Base-by-base conservation (phyloP, 2,329 filamentous ascomycete species). In the Venturia carpophila region DNA sequence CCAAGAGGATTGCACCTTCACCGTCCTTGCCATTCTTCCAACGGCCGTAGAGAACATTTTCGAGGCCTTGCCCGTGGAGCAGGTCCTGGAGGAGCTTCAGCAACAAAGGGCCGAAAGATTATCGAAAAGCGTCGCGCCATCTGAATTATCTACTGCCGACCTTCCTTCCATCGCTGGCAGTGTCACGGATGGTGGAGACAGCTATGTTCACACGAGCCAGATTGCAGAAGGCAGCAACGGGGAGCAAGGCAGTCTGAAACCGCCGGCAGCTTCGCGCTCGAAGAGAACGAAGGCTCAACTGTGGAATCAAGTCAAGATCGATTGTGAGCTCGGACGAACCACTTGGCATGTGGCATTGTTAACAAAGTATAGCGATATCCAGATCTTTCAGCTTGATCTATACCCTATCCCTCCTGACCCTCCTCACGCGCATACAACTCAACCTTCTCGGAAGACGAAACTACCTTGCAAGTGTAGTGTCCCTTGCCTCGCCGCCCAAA, bases 1-100 rank as follows among this genome's bases (percentile, higher is more conserved):
- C 76, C 94, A 99, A 75, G 93, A 96, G 75, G 94, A 99, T 77
- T 99, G 94, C 78, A 97, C 93, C 60, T 97, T 95, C 75, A 99
- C 94, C 45, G 92, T 97, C 56, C 87, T 97, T n/a, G 94, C 93
- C 39, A 86, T 99, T 65, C 83, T 99, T 11, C 94, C 94, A 5
- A 96, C 93, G 42, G 90, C 92, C 7, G 92, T 92, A 30, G 87
- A 94, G 69, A 93, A 95, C 74, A 89, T 99, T 71, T 81, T 97
- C 71, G 87, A 91, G 70, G 87, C 89, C 41, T 85, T 97, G 71
- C 91, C 95, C 64, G 96, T 96, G 55, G 94, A 99, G 75, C 87
- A 90, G 71, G 91, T 97, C 71, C 93, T 93, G 5, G 88, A 92
- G 70, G 92, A 97, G 78, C 85, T 99, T 69, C 94, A 97, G 78